Base-by-base conservation (phyloP, 768 basidiomycete species). In the Pleurotus citrinopileatus region DNA sequence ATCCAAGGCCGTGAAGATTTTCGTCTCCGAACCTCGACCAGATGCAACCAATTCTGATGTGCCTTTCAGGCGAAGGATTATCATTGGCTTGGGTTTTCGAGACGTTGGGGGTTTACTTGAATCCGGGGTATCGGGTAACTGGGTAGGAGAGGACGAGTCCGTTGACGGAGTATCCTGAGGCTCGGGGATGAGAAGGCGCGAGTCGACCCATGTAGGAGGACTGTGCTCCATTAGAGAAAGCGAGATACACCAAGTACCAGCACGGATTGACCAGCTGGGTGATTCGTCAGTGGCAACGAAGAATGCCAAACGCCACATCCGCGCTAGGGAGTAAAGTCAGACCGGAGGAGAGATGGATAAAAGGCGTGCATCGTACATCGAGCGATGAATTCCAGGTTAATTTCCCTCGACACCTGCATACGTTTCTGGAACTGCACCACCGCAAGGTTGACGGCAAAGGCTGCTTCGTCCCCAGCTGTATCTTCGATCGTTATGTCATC, bases 351-450 rank as follows among this genome's bases (percentile, higher is more conserved):
- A 3, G n/a, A 58, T 7, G 19, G 36, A 17, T 7, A 20, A 51
- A 34, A 10, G 55, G 6, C n/a, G 13, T 26, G 15, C 3, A 26
- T 7, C 70, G 22, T 48, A 75, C 76, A 70, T 60, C 77, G 64
- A 4, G 87, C 86, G 52, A 89, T 84, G 56, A 89, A 89, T 55
- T 90, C 87, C 15, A 87, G 61, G 4, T 58, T 60, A 34, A 88
- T 76, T 17, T 68, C 54, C 54, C 78, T 78, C 20, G 80, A 74
- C 12, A 87, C 77, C 22, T 81, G 72, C 86, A 91, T 85, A n/a
- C 88, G 75, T 59, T 81, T 83, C 64, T 86, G 84, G 66, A 88
- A 90, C 38, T 79, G 73, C 17, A 77, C 73, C 17, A 85, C 70
- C 19, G 69, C 69, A 47, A 87, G 75, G 22, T 73, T 65, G 3